Evolutionary conservation across 805 yeast genomes (phyloP).

Genomic region (Cyberlindnera japonica): DNA sequence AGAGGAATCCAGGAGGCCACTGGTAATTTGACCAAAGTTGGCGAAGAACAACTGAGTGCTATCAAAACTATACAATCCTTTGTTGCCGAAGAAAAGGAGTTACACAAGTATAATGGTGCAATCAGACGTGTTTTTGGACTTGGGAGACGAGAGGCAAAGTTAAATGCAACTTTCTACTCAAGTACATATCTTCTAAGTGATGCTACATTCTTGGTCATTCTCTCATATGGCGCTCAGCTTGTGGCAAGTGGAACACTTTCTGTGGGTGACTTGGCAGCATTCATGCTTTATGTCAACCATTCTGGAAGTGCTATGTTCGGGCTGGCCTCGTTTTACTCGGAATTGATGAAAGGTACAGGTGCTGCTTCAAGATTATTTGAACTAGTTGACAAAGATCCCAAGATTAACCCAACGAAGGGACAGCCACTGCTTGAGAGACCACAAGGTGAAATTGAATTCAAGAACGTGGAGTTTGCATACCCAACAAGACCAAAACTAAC

Average conservation of each 20-base stretch:
- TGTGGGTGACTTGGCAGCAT: slow-evolving; percentile 89
- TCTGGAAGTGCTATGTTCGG: slow-evolving; percentile 91
- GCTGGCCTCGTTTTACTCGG: slow-evolving; percentile 88
- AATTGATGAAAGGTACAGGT: slow-evolving; percentile 96
- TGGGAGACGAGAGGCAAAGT: slow-evolving; percentile 75
- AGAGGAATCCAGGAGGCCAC: slow-evolving; percentile 79
- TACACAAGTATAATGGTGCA: slow-evolving; percentile 70
- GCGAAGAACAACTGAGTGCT: slow-evolving; percentile 89
- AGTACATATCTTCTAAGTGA: slow-evolving; percentile 86
- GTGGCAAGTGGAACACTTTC: slow-evolving; percentile 72
- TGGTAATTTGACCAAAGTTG: slow-evolving; percentile 81
- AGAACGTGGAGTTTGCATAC: slow-evolving; percentile 68
- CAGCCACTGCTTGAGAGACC: slow-evolving; percentile 35
- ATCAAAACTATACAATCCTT: slow-evolving; percentile 88
- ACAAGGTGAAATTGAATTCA: slow-evolving; percentile 52
- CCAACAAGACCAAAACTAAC: slow-evolving; percentile 80
- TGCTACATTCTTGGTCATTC: slow-evolving; percentile 65
- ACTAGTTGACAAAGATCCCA: slow-evolving; percentile 71
- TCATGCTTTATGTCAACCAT: slow-evolving; percentile 92
- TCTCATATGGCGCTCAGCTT: slow-evolving; percentile 78
- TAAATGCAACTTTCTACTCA: slow-evolving; percentile 75
- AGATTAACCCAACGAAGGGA: slow-evolving; percentile 66
- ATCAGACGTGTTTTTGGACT: slow-evolving; percentile 61
- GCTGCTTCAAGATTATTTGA: slow-evolving; percentile 94
- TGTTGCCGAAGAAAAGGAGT: slow-evolving; percentile 81